Evolutionary conservation across 805 yeast species (phyloP).

Genomic region (Ogataea thermomethanolica): DNA sequence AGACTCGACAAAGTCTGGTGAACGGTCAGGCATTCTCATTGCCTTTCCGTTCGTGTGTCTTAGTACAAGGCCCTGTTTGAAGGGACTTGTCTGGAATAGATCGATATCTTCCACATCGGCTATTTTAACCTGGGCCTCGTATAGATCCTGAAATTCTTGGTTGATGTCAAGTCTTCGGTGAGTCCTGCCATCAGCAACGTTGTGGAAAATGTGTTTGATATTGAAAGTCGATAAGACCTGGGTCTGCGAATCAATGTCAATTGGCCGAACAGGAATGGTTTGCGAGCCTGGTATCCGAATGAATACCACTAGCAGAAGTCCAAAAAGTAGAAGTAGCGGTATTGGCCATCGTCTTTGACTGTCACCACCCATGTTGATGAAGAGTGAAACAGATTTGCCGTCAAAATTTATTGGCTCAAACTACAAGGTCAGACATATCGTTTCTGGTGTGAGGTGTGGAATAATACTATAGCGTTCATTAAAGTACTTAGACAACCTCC

Average conservation of each 20-base stretch:
- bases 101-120: constrained; percentile 2
- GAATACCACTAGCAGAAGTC: neutral
- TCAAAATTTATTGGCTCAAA: neutral
- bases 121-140: neutral
- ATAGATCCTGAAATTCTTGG: constrained; percentile 7
- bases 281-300: too few species aligned
- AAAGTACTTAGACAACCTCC: constrained; percentile 45
- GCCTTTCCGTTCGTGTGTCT: constrained; percentile 15
- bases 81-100: constrained; percentile 16
- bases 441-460: constrained; percentile 5
- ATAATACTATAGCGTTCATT: constrained; percentile 4
- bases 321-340: neutral
- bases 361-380: neutral
- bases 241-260: too few species aligned
- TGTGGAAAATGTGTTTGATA: constrained; percentile 61
- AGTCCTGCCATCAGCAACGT: constrained; percentile 45
- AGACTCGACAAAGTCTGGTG: constrained; percentile 63
- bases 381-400: constrained; percentile 3
- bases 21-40: constrained; percentile 41
- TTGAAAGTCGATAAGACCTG: constrained; percentile 19
- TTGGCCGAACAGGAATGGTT: neutral
- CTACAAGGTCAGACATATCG: neutral
- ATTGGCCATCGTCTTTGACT: neutral
- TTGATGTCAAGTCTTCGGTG: constrained; percentile 39
- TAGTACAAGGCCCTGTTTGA: constrained; percentile 19